Evolutionary conservation across 2,329 filamentous ascomycete genomes (phyloP).

Genomic region (Zarea fungicola): DNA sequence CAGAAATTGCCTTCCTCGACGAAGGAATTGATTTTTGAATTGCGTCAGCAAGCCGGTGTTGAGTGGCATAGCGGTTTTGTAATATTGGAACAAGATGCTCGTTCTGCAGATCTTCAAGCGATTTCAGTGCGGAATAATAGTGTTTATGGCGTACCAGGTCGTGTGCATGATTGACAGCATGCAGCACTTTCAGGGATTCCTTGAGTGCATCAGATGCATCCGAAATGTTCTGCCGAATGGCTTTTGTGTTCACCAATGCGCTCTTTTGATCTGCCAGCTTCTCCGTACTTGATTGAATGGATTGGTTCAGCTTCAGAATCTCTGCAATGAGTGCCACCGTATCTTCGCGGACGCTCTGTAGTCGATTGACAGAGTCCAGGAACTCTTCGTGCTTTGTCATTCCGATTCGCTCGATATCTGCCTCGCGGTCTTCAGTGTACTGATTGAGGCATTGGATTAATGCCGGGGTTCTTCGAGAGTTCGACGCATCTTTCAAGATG

Average conservation of each 20-base stretch:
- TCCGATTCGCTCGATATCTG: conserved; percentile 90
- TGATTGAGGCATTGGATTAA: conserved; percentile 66
- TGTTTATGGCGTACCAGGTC: conserved; percentile 89
- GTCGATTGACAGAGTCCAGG: conserved; percentile 83
- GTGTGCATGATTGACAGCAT: conserved; percentile 89
- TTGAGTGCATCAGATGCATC: conserved; percentile 84
- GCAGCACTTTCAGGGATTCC: conserved; percentile 86
- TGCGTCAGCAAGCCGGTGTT: conserved; percentile 90
- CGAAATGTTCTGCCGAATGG: conserved; percentile 90
- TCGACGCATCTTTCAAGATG: conserved; percentile 83
- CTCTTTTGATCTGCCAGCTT: conserved; percentile 93
- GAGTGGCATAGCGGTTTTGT: conserved; percentile 80
- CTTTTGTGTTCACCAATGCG: conserved; percentile 84
- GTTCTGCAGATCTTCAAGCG: conserved; percentile 91
- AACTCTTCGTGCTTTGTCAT: conserved; percentile 97
- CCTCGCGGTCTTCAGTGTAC: conserved; percentile 81
- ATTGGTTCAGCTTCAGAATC: conserved; percentile 87
- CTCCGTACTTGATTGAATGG: conserved; percentile 91
- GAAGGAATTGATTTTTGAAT: conserved; percentile 94
- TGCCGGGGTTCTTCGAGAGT: conserved; percentile 64
- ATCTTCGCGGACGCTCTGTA: conserved; percentile 87
- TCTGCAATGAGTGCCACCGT: conserved; percentile 85
- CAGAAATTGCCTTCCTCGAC: conserved; percentile 87
- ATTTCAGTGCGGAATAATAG: conserved; percentile 90
- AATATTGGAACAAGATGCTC: conserved; percentile 74